Percentiles rank a stretch among this genome's conserved stretches.
These are phyloP conservation scores for Lithospermum erythrorhizon DNA, from an alignment of 257 asterid species.

Conservation along the genomic window DNA sequence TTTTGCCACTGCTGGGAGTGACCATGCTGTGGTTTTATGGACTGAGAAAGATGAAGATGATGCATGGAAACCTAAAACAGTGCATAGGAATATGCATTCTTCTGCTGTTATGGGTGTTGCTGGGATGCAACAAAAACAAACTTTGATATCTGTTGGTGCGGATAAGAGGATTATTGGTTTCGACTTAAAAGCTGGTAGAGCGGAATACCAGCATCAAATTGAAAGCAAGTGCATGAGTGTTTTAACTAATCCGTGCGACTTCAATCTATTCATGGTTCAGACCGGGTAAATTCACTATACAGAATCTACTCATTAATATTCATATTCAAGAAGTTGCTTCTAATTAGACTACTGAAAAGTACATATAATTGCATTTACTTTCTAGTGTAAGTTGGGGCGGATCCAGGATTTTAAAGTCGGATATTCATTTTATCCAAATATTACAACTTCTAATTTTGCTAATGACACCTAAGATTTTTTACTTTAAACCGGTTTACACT, in stretches of 20 bases:
- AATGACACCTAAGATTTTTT: too few species aligned
- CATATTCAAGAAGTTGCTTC: too few species aligned
- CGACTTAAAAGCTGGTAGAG: slow-evolving; percentile 42
- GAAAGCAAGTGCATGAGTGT: slow-evolving; percentile 94
- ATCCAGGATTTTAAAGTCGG: too few species aligned
- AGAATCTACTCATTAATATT: not conserved
- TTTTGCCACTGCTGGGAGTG: slow-evolving; percentile 85
- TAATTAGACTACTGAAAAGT: too few species aligned
- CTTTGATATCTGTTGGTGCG: slow-evolving; percentile 73
- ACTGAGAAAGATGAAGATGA: slow-evolving; percentile 45
- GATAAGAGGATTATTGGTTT: slow-evolving; percentile 68
- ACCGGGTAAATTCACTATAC: slow-evolving; percentile 49
- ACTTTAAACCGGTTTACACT: too few species aligned
- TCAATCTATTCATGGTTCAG: slow-evolving; percentile 92
- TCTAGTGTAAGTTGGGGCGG: too few species aligned
- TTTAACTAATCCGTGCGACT: slow-evolving; percentile 77
- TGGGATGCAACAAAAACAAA: slow-evolving; percentile 66
- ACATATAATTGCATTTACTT: too few species aligned
- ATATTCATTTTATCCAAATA: too few species aligned
- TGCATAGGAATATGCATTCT: slow-evolving; percentile 57
- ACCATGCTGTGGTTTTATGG: slow-evolving; percentile 87
- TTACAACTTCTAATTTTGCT: too few species aligned
- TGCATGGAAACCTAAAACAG: slow-evolving; percentile 50
- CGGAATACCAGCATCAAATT: slow-evolving; percentile 57
- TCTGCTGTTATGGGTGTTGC: slow-evolving; percentile 96